A percentile compares a stretch with the other conserved stretches of the same genome.
Conservation (phyloP, 2,329 filamentous ascomycete genomes). For the Trichothecium sympodiale region DNA sequence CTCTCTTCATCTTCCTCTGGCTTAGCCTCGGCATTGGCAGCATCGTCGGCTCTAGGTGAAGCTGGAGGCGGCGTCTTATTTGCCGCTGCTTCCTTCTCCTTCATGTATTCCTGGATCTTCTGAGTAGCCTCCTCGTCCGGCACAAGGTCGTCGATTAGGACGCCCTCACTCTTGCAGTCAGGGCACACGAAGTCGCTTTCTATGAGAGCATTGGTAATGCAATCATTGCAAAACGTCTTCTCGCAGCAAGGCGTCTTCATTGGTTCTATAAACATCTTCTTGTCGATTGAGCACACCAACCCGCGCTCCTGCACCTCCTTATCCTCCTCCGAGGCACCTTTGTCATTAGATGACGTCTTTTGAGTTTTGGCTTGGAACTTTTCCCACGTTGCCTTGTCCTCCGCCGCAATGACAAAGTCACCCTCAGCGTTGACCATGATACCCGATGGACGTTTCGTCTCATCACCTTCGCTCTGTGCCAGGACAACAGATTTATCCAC, state of each 20-base stretch:
- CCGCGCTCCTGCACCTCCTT: slow-evolving; percentile 83
- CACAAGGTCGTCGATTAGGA: slow-evolving; percentile 84
- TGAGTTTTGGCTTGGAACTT: slow-evolving; percentile 93
- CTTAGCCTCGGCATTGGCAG: slow-evolving; percentile 7
- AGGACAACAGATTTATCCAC: slow-evolving; percentile 81
- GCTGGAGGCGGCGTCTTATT: slow-evolving; percentile 25
- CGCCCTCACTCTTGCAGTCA: slow-evolving; percentile 78
- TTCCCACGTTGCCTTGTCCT: slow-evolving; percentile 93
- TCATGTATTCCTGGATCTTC: slow-evolving; percentile 67
- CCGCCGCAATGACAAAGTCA: slow-evolving; percentile 92
- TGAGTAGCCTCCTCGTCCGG: slow-evolving; percentile 67
- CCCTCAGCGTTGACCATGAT: slow-evolving; percentile 98
- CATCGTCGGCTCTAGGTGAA: slow-evolving; percentile 15
- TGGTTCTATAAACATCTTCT: slow-evolving; percentile 95
- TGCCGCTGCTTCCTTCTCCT: slow-evolving; percentile 39
- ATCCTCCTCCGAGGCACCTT: slow-evolving; percentile 64
- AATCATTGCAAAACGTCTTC: slow-evolving; percentile 98
- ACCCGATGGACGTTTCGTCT: slow-evolving; percentile 76
- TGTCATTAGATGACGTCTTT: slow-evolving; percentile 71
- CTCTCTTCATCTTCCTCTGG: slow-evolving; percentile 5
- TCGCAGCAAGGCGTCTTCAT: slow-evolving; percentile 98
- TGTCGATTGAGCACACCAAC: slow-evolving; percentile 90
- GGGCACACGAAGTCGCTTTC: slow-evolving; percentile 97
- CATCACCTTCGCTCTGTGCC: slow-evolving; percentile 61
- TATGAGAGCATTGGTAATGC: slow-evolving; percentile 97